Base-by-base conservation (phyloP, 2,329 filamentous ascomycete species). In the Aspergillus luchuensis region DNA sequence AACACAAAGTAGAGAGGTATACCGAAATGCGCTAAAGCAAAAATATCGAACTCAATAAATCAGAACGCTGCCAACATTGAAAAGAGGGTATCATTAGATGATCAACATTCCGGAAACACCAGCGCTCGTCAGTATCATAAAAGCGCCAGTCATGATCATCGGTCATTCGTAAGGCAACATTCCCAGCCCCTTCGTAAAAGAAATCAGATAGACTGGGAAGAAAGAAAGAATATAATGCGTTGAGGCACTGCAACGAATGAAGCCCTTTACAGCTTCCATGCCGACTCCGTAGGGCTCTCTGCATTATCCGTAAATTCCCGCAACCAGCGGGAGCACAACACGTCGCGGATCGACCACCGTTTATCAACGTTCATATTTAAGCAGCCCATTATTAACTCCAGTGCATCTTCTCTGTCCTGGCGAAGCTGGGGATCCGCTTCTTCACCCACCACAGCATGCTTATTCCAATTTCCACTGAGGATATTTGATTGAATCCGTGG, bases 401-500 rank as follows among this genome's bases (percentile, higher is more conserved):
- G 74, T 8, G 81, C 82, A 25, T 83, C 78, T 43, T 81, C 73
- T n/a, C 75, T 72, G 52, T 83, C 80, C 30, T 80, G 74, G 5
- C 73, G 72, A 36, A 72, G 68, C 28, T 66, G 65, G 13, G 76
- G 71, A 11, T 73, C 75, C 4, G 66, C 69, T 0, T 78, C 76
- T n/a, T 77, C 76, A 4, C 77, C 75, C 25, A 82, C 73, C 23
- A 88, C 75, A 11, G 80, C 75, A 13, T 81, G 73, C 10, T 77
- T 74, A 59, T 88, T 79, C 85, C 86, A 90, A 17, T 83, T 81
- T 5, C 86, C 87, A 15, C 78, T 80, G 30, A 84, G 72, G 60
- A 90, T 89, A 66, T 85, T 84, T 62, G 82, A 80, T 58, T 83
- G 82, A 4, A 88, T 81, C 59, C 84, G 84, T 50, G 85, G 82